phyloP scores from a whole-genome alignment of 2,329 filamentous ascomycete species.

The Fusarium sp. region DNA sequence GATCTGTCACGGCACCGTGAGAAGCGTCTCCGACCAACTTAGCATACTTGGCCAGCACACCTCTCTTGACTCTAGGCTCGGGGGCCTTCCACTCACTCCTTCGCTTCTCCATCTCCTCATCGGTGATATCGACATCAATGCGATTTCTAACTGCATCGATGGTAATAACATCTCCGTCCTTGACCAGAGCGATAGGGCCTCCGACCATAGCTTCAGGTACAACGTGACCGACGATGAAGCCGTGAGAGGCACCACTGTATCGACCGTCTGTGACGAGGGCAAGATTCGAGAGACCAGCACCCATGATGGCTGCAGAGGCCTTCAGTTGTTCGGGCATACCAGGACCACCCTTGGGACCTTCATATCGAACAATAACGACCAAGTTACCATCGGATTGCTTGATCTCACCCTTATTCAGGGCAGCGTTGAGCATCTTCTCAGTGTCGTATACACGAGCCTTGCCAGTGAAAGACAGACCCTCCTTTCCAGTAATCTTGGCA shows the following conservation, averaged over 20 bases:
- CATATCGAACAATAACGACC: slow-evolving; percentile 90
- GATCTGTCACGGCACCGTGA: slow-evolving; percentile 88
- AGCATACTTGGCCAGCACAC: slow-evolving; percentile 90
- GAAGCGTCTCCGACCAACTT: slow-evolving; percentile 88
- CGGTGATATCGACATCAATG: slow-evolving; percentile 73
- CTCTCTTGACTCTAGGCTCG: slow-evolving; percentile 77
- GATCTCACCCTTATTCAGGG: slow-evolving; percentile 75
- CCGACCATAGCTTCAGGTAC: slow-evolving; percentile 90
- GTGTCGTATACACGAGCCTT: slow-evolving; percentile 87
- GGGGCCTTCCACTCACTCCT: slow-evolving; percentile 76
- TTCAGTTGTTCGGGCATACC: slow-evolving; percentile 97
- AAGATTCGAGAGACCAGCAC: slow-evolving; percentile 85
- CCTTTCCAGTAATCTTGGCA: slow-evolving; percentile 96
- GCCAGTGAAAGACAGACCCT: slow-evolving; percentile 84
- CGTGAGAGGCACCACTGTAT: slow-evolving; percentile 88
- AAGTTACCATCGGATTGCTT: slow-evolving; percentile 72
- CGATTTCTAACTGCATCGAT: slow-evolving; percentile 86
- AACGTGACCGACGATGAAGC: slow-evolving; percentile 94
- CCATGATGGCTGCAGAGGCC: slow-evolving; percentile 90
- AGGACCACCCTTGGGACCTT: slow-evolving; percentile 91
- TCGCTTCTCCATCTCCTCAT: slow-evolving; percentile 74
- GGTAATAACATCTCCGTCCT: slow-evolving; percentile 82
- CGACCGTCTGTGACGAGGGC: slow-evolving; percentile 92
- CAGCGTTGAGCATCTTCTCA: slow-evolving; percentile 79
- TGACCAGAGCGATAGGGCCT: slow-evolving; percentile 85